Conservation (phyloP, 2,329 filamentous ascomycete species). For the Nothomitra cinnamomea region DNA sequence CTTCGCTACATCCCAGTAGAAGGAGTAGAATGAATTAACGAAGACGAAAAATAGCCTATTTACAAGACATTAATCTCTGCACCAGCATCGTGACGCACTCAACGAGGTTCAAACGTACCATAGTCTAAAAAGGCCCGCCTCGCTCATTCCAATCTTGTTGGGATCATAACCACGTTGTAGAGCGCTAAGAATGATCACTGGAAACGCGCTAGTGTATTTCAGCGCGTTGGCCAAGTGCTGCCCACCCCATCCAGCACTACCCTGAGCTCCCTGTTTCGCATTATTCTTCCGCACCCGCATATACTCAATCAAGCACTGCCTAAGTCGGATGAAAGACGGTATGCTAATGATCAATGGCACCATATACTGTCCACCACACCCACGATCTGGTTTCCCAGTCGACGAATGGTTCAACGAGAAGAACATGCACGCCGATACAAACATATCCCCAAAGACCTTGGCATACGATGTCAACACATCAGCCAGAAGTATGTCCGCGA, state of each 20-base stretch:
- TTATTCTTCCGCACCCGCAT: slow-evolving; percentile 46
- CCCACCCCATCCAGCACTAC: slow-evolving; percentile 52
- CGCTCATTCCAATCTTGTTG: slow-evolving; percentile 32
- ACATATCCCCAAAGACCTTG: slow-evolving; percentile 79
- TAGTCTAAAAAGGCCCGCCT: slow-evolving; percentile 36
- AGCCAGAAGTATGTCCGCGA: slow-evolving; percentile 82
- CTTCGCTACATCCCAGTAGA: slow-evolving; percentile 94
- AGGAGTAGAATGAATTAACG: slow-evolving; percentile 82
- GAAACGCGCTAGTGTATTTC: slow-evolving; percentile 90
- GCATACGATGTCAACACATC: slow-evolving; percentile 92
- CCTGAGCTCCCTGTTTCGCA: slow-evolving; percentile 27
- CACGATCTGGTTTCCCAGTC: slow-evolving; percentile 64
- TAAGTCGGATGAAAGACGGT: slow-evolving; percentile 70
- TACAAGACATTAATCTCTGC: slow-evolving; percentile 10
- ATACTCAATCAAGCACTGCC: slow-evolving; percentile 87
- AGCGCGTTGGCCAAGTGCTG: slow-evolving; percentile 85
- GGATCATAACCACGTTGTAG: slow-evolving; percentile 48
- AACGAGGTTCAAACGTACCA: slow-evolving; percentile 25
- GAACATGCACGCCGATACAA: slow-evolving; percentile 85
- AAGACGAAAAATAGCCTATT: slow-evolving; percentile 56
- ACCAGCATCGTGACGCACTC: not conserved
- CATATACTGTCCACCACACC: slow-evolving; percentile 60
- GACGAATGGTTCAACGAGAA: slow-evolving; percentile 52
- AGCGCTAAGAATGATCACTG: slow-evolving; percentile 68
- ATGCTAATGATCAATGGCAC: slow-evolving; percentile 73